Base-by-base conservation (phyloP, 306 rosid species). In the Prunus davidiana region DNA sequence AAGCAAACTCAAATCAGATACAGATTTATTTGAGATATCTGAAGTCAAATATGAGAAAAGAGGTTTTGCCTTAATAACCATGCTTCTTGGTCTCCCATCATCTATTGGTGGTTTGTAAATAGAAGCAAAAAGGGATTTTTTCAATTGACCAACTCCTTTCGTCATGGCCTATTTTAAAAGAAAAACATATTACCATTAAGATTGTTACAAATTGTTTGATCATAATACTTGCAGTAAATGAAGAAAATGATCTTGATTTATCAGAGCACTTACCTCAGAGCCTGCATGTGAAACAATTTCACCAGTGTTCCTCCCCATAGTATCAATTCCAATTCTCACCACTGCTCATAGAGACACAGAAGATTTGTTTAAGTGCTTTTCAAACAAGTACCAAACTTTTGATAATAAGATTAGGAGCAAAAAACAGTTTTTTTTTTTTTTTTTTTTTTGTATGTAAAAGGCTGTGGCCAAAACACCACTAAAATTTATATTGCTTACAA, bases 1-100 rank as follows among this genome's bases (percentile, higher is more conserved):
- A 69, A 67, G 43, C 16, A 62, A 67, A 22, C 20, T 27, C 68
- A 15, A 19, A 7, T 73, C 46, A 73, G 60, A 16, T 45, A 34
- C 75, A 69, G 64, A 57, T 67, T 46, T 46, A 63, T 67, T 73
- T 32, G n/a, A 60, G 72, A 38, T 69, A 63, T 49, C 15, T 3
- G 25, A 83, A 49, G 16, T 27, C 9, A 8, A 12, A 49, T 60
- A 47, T 0, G 1, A 55, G 19, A 73, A 51, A 45, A n/a, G 25
- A 6, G 9, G 12, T 22, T 38, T 19, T 38, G 51, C 98, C 98
- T 93, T 91, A 10, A 93, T 28, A 57, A 90, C 89, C 98, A 91
- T 81, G 67, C 97, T 90, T 87, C 79, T 90, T 82, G 98, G 89
- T 72, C 89, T 91, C 78, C 87, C 72, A 63, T 87, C 87, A 28